Evolutionary conservation across 129 eudicot genomes (phyloP), one percentile per base, ranked within the genome.

Genomic region (carrot (Daucus carota)): DNA sequence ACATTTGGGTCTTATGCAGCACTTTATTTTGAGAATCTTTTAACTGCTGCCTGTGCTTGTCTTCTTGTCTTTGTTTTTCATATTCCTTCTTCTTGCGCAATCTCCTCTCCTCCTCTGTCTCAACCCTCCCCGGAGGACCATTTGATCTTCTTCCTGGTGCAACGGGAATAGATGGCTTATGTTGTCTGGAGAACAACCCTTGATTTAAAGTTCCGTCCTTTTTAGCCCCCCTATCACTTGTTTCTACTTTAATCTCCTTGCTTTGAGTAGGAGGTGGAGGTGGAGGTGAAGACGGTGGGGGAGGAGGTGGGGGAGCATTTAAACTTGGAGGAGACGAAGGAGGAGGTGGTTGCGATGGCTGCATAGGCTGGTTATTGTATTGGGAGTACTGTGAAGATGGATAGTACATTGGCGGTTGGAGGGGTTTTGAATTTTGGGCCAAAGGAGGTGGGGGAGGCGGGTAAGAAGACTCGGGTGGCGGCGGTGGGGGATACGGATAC

Each of bases 101-200:
- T 82, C 96, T 90, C 75, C 92, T 85, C 80, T 90, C 98, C 57
- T 90, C 97, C 46, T 93, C 97, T 1, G 89, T 86, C 87, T 93
- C 98, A 52, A 77, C 74, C 81, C 92, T 82, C 20, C 85, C 91
- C n/a, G 80, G 15, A 72, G 83, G 86, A 43, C 92, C 90, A 70
- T 82, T 79, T 0, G 84, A 28, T 33, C 73, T 87, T 70, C 85
- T 90, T 47, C n/a, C 80, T 1, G 86, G 88, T 59, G 83, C 74
- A 12, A 83, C 83, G 4, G 97, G 88, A 42, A 87, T 75, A 46
- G 95, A 80, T 60, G 85, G 84, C 73, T 81, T 88, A 34, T 77
- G 92, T 48, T 82, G 81, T 79, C 74, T 87, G 57, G 86, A 57
- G 22, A 84, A 41, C 41, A 43, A 32, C 9, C 79, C 84, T 10